Evolutionary conservation across 129 eudicot species (phyloP), one percentile per base, ranked within the genome.

Genomic region (Dittrichia graveolens): DNA sequence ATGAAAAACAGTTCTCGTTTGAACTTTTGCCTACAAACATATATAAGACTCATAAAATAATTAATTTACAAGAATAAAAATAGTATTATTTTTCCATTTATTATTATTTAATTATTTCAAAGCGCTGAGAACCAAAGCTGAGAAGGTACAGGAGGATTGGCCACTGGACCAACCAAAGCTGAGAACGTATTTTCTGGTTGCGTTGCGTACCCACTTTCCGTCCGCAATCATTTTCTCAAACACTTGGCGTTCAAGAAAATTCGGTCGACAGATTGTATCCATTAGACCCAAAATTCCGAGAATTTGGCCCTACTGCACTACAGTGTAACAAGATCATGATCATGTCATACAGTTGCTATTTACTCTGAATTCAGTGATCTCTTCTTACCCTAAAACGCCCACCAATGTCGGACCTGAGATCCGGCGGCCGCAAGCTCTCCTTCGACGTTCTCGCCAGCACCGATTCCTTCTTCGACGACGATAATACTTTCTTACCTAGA

Each of bases 401-500:
- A 11, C 6, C 61, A 47, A 52, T 52, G 65, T 16, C 73, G 8
- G 69, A 79, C 63, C 43, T 81, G 71, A 81, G 89, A 82, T 80
- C 88, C 80, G 46, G 74, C 61, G 79, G 79, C 55, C 88, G 88
- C 14, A 83, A 80, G 65, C 76, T 85, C 34, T 85, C 90, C n/a
- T 88, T 88, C 88, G 83, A 78, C 62, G 80, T 85, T 38, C 83
- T 88, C 60, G 8, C 82, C 55, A 67, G 79, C 65, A 60, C 66
- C 52, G 78, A 76, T 64, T 74, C 84, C 10, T 74, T 45, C 44
- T 78, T 77, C 37, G 84, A 73, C 85, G 82, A 68, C 54, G 49
- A 39, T 58, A 39, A 52, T 3, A 11, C 74, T 40, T 60, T 63
- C 42, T 50, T 66, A 44, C 67, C 70, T 82, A 69, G 93, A 77